phyloP scores from a whole-genome alignment of 441 rosid species.

The Dalechampia spathulata region DNA sequence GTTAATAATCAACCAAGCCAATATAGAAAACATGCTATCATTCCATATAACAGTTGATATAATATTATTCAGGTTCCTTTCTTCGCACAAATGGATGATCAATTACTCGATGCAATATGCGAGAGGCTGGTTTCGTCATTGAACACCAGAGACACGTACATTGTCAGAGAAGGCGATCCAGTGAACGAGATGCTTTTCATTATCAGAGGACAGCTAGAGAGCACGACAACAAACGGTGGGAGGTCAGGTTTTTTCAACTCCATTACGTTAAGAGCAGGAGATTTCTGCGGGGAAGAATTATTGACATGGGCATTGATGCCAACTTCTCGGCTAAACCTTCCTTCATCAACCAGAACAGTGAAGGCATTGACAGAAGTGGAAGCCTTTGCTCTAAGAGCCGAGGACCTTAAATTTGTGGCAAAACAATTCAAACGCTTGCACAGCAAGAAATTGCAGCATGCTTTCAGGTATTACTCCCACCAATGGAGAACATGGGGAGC shows the following conservation, averaged over 20 bases:
- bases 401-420: slow-evolving; percentile 70
- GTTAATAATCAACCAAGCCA: not conserved
- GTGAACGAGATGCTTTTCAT: slow-evolving; percentile 87
- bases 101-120: slow-evolving; percentile 77
- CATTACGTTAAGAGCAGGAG: slow-evolving; percentile 60
- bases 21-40: no score
- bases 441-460: slow-evolving; percentile 82
- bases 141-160: slow-evolving; percentile 54
- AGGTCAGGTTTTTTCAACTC: slow-evolving; percentile 72
- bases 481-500: slow-evolving; percentile 94
- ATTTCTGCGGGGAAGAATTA: slow-evolving; percentile 82
- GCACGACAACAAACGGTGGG: slow-evolving; percentile 81
- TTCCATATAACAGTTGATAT: no score
- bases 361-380: slow-evolving; percentile 58
- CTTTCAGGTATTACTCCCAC: slow-evolving; percentile 86
- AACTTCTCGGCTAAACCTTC: slow-evolving; percentile 40
- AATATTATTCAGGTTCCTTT: slow-evolving; percentile 67
- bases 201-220: slow-evolving; percentile 74
- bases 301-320: slow-evolving; percentile 80
- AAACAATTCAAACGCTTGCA: slow-evolving; percentile 74
- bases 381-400: slow-evolving; percentile 71
- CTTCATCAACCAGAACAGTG: slow-evolving; percentile 66
- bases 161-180: slow-evolving; percentile 83
- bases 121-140: slow-evolving; percentile 70
- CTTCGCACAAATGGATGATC: slow-evolving; percentile 82